Evolutionary conservation across 345 rosid genomes (phyloP).

Genomic region (Pseudoturritis turrita): DNA sequence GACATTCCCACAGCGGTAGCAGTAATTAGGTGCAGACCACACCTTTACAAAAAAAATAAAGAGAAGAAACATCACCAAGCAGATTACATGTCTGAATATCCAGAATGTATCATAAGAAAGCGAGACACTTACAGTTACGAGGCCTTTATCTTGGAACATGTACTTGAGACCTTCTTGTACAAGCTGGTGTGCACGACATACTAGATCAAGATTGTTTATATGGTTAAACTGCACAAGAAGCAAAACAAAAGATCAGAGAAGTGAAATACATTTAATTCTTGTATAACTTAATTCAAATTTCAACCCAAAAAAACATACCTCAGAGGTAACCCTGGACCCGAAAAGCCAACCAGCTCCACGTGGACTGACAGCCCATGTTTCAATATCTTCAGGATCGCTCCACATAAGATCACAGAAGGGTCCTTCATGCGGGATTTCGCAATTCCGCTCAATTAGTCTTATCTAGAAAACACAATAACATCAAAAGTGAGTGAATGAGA

Average conservation of each 20-base stretch:
- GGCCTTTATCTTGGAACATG: slow-evolving; percentile 99
- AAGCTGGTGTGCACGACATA: slow-evolving; percentile 99
- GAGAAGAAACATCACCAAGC: slow-evolving; percentile 26
- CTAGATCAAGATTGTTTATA: slow-evolving; percentile 88
- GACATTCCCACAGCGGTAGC: slow-evolving; percentile 99
- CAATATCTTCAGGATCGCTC: slow-evolving; percentile 99
- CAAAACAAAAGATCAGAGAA: slow-evolving; percentile 20
- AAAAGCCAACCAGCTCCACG: slow-evolving; percentile 99
- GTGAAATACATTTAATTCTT: not conserved
- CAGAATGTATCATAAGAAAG: not conserved
- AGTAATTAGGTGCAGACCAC: slow-evolving; percentile 99
- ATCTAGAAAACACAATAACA: slow-evolving; percentile 43
- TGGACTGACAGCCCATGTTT: slow-evolving; percentile 99
- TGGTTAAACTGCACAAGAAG: slow-evolving; percentile 71
- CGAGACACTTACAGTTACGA: slow-evolving; percentile 69
- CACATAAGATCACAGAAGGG: slow-evolving; percentile 99
- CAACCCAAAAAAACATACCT: slow-evolving; percentile 44
- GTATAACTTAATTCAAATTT: not conserved
- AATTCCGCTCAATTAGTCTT: slow-evolving; percentile 84
- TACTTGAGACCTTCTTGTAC: slow-evolving; percentile 99
- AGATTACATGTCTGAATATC: slow-evolving; percentile 1
- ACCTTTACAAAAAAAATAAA: slow-evolving; percentile 49
- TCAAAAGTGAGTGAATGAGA: not conserved
- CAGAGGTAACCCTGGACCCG: slow-evolving; percentile 96
- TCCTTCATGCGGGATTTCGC: slow-evolving; percentile 99